Conservation (phyloP, 306 rosid species). For the Ammopiptanthus mongolicus region DNA sequence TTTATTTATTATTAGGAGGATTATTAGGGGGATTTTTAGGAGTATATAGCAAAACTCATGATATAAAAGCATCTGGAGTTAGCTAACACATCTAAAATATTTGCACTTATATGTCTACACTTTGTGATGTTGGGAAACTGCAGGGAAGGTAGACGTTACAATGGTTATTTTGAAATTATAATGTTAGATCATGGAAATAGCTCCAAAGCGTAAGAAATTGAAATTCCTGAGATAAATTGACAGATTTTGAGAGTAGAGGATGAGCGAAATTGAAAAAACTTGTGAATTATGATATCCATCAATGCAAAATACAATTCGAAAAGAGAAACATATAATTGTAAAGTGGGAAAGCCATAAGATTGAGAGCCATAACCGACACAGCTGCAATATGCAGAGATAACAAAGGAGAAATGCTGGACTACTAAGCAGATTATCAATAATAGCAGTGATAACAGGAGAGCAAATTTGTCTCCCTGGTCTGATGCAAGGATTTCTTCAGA, state of each 20-base stretch:
- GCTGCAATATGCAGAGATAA: neutral
- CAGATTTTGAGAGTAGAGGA: neutral
- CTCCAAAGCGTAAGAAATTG: neutral
- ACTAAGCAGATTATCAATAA: neutral
- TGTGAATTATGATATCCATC: neutral
- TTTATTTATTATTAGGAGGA: too few relatives aligned
- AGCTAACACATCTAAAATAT: neutral
- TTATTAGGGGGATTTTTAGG: too few relatives aligned
- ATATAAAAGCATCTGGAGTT: neutral
- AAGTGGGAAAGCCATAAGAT: neutral
- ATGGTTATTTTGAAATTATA: neutral
- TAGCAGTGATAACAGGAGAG: neutral
- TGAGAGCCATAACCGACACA: neutral
- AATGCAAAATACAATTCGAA: neutral
- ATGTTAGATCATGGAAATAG: neutral
- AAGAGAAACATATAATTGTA: neutral
- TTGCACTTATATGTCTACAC: neutral
- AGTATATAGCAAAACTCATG: neutral
- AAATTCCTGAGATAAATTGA: neutral
- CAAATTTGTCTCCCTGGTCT: too few relatives aligned
- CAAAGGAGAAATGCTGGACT: neutral
- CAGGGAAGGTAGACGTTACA: neutral
- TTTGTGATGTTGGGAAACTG: neutral
- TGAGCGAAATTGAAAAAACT: neutral
- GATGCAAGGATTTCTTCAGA: too few relatives aligned